phyloP scores from a whole-genome alignment of 441 rosid species.

The Populus trichocarpa region DNA sequence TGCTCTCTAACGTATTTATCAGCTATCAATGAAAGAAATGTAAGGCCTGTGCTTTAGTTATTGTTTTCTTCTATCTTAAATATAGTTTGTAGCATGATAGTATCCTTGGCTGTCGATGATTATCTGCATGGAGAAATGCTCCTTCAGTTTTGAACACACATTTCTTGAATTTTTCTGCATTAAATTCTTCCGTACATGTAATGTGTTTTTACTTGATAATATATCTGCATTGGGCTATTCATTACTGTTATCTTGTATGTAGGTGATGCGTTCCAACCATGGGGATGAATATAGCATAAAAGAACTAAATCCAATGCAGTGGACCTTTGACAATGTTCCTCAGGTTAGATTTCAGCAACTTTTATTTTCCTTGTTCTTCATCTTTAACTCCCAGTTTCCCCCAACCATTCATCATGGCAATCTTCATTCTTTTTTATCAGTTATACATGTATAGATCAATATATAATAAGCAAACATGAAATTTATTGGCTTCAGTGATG shows the following conservation, averaged over 20 bases:
- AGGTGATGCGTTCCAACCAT: slow-evolving; percentile 76
- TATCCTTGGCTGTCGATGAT: not conserved
- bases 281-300: slow-evolving; percentile 62
- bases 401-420: not conserved
- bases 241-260: slow-evolving; percentile 13
- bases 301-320: slow-evolving; percentile 64
- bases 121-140: not conserved
- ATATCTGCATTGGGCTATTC: not conserved
- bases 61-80: not conserved
- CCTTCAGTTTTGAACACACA: not conserved
- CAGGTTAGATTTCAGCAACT: slow-evolving; percentile 41
- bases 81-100: not conserved
- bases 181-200: not conserved
- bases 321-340: slow-evolving; percentile 57
- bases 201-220: not conserved
- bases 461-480: not conserved
- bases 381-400: not conserved
- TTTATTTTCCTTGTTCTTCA: not conserved
- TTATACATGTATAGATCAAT: not conserved
- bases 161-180: not conserved
- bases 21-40: not conserved
- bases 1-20: not conserved
- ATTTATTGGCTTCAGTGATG: not conserved
- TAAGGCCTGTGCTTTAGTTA: not conserved
- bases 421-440: not conserved